Evolutionary conservation across 1,139 yeast genomes (phyloP).

Genomic region (Geotrichum klebahnii): DNA sequence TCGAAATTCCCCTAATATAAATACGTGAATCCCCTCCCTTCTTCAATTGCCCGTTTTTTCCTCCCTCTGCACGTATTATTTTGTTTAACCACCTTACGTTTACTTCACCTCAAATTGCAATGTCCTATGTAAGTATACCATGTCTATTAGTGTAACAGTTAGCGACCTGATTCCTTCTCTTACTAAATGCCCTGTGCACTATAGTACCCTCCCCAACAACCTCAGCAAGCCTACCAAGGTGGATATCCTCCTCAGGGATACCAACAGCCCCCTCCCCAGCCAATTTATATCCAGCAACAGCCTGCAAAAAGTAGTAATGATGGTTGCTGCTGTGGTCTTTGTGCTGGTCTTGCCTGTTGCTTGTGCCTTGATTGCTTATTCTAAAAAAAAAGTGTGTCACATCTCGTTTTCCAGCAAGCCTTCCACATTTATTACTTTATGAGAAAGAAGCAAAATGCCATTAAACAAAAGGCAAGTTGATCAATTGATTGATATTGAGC

Average conservation of each 20-base stretch:
- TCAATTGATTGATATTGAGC: too few relatives aligned
- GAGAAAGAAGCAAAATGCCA: not conserved
- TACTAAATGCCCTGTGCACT: not conserved
- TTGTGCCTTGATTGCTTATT: conserved; percentile 30
- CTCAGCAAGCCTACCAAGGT: conserved; percentile 30
- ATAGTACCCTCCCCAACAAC: conserved; percentile 32
- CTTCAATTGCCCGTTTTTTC: too few relatives aligned
- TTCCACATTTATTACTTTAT: not conserved
- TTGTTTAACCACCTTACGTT: not conserved
- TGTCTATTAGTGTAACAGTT: conserved; percentile 5
- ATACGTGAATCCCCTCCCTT: too few relatives aligned
- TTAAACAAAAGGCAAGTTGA: not conserved
- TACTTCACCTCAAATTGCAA: conserved; percentile 3
- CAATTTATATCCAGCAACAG: conserved; percentile 33
- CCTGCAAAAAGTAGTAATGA: conserved; percentile 27
- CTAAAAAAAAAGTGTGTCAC: conserved; percentile 1
- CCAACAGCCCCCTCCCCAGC: conserved; percentile 26
- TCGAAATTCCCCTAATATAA: too few relatives aligned
- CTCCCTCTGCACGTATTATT: too few relatives aligned
- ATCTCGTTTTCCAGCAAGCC: not conserved
- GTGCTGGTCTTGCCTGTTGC: conserved; percentile 37
- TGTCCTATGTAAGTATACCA: conserved; percentile 26
- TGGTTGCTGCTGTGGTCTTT: conserved; percentile 37
- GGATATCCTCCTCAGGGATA: conserved; percentile 22
- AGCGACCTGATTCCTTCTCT: too few relatives aligned